phyloP scores from a whole-genome alignment of 805 yeast species.

The Myxozyma udenii region DNA sequence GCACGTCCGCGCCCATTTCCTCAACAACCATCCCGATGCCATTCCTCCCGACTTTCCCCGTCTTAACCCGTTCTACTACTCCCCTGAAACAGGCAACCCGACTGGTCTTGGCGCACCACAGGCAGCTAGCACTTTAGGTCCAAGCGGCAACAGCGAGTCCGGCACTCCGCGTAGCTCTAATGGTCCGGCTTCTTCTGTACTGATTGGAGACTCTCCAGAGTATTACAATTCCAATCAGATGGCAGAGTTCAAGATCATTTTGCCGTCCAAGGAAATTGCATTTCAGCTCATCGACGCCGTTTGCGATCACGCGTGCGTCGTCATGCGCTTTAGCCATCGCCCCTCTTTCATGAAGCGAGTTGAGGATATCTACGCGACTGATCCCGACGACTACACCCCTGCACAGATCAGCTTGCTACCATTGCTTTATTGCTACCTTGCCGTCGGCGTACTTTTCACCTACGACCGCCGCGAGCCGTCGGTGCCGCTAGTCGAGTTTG shows the following conservation, averaged over 20 bases:
- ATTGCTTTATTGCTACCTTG: constrained; percentile 78
- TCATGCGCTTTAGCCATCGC: constrained; percentile 80
- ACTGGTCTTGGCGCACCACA: neutral
- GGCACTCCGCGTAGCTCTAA: neutral
- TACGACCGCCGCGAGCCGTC: constrained; percentile 8
- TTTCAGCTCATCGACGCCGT: constrained; percentile 67
- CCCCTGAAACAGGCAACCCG: constrained; percentile 6
- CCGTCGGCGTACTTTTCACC: constrained; percentile 78
- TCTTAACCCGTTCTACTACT: neutral
- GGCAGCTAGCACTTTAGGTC: neutral
- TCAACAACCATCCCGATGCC: constrained; percentile 27
- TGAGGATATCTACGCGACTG: constrained; percentile 71
- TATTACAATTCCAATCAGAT: constrained; percentile 8
- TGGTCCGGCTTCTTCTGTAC: neutral
- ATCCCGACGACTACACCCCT: constrained; percentile 67
- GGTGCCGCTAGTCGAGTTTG: constrained; percentile 38
- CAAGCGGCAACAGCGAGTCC: neutral
- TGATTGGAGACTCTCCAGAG: constrained; percentile 19
- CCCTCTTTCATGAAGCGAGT: constrained; percentile 74
- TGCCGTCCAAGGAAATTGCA: constrained; percentile 76
- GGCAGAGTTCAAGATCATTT: constrained; percentile 57
- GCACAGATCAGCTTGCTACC: constrained; percentile 75
- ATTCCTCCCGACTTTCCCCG: constrained; percentile 24
- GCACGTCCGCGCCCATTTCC: constrained; percentile 29
- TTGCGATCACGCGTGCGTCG: constrained; percentile 82